Percentiles rank a stretch among this genome's conserved stretches.
These are phyloP conservation scores for Groenewaldozyma tartarivorans DNA, from an alignment of 805 yeast species.

Conservation along the genomic window DNA sequence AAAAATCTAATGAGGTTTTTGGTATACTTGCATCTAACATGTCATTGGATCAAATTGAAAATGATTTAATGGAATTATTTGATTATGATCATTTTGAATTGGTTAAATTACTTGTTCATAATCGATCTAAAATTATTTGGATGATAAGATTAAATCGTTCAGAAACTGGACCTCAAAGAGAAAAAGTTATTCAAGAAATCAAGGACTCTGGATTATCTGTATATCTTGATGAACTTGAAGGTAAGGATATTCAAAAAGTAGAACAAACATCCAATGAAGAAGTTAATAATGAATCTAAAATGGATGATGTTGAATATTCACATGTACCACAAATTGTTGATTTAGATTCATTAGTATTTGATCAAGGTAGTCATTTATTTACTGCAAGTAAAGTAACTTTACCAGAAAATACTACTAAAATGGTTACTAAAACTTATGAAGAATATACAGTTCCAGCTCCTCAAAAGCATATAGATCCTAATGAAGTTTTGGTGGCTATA, in stretches of 20 bases:
- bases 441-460: constrained; percentile 93
- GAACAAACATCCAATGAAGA: constrained; percentile 12
- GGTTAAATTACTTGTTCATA: constrained; percentile 39
- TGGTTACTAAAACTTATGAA: constrained; percentile 66
- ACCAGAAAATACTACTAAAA: constrained; percentile 78
- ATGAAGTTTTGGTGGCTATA: constrained; percentile 45
- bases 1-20: constrained; percentile 33
- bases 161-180: constrained; percentile 29
- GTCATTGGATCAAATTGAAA: constrained; percentile 40
- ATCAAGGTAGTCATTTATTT: constrained; percentile 63
- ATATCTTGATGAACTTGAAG: constrained; percentile 35
- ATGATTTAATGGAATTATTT: constrained; percentile 43
- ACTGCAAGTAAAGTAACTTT: constrained; percentile 57
- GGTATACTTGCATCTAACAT: constrained; percentile 32
- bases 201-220: constrained; percentile 30
- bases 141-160: constrained; percentile 39
- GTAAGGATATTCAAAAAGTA: constrained; percentile 5
- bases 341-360: constrained; percentile 52
- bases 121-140: constrained; percentile 46
- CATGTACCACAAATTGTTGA: constrained; percentile 44
- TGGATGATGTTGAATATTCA: constrained; percentile 1
- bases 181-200: constrained; percentile 36
- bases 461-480: constrained; percentile 22
- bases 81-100: constrained; percentile 42
- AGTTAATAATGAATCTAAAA: constrained; percentile 22